Base-by-base conservation (phyloP, 169 alveolate species). In the Cryptosporidium andersoni region DNA sequence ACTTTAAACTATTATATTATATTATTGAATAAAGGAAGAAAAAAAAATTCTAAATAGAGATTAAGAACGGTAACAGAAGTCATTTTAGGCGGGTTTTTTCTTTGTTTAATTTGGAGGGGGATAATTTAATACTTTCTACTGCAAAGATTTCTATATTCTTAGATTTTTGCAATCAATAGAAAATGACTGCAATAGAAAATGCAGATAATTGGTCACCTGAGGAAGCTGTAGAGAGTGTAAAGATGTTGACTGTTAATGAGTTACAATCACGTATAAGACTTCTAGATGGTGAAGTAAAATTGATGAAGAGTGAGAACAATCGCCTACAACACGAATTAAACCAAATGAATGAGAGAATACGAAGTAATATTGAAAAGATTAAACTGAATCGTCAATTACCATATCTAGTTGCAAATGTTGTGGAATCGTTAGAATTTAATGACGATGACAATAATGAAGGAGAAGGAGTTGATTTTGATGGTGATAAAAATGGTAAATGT, bases 321-420 rank as follows among this genome's bases (percentile, higher is more conserved):
- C 91, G 97, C 56, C 82, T 95, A 68, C 92, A 94, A 81, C 94
- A 95, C 36, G 98, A 96, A 39, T 92, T 91, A 67, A 89, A 91
- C 67, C 91, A 90, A 88, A 81, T 92, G 68, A 96, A 93, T 64
- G 95, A 93, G 52, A 82, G 96, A 65, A 94, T 94, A 39, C 94
- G 95, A 90, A 98, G 95, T 80, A 96, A 95, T 81, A 88, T 93
- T 56, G 98, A 96, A 92, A 97, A 97, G 93, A 96, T 98, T 58
- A 96, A 96, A 90, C 91, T 97, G 58, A 96, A 96, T 82, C 94
- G 95, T 55, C 98, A 97, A 89, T 93, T 98, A n/a, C 99, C 99
- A 1, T 98, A 97, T 89, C 92, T 98, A 68, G 99, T 98, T 12
- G 96, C 99, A 36, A 98, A 97, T 88, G 98, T 98, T 7, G 97